Evolutionary conservation across 352 stramenopile genomes (phyloP), one percentile per base, ranked within the genome.

Genomic region (Phytophthora quininea): DNA sequence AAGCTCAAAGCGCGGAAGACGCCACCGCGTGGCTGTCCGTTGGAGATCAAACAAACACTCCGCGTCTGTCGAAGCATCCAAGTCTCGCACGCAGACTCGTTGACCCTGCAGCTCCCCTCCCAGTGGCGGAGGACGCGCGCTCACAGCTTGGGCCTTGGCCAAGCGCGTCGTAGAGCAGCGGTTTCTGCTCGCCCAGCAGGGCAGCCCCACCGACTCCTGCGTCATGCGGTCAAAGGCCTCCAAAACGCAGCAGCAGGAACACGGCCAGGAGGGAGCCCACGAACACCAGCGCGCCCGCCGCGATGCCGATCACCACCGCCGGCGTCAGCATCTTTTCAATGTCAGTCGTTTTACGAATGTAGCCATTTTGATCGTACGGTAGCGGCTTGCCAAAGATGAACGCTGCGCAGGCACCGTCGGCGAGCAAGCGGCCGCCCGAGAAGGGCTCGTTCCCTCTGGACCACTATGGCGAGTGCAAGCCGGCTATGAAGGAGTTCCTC

Each of bases 371-470:
- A 24, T 24, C 19, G 19, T 24, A 24, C 19, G 19, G 19, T 24
- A 24, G 19, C 19, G 0, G 19, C 19, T 24, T 24, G 19, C 19
- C 19, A 24, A 75, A 27, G 42, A 97, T 96, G 89, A 95, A 97
- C 74, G 80, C 87, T 46, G 77, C 90, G 33, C 72, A 86, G 45
- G 87, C 87, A 8, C 87, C 87, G 33, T 74, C 82, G 73, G 81
- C 90, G 67, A 77, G 65, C 63, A 90, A 90, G 74, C 80, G 80
- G 40, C 88, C 91, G 59, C 91, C 91, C 33, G 88, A 97, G 84
- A 96, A 96, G 68, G 91, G 91, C 14, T 92, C 88, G 50, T 97
- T 97, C 78, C 91, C 91, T 32, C 76, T 97, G 48, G 91, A 97
- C 68, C 91, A 97, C 73, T 91, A 95, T 38, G 86, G 88, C 61